A percentile compares a stretch with the other conserved stretches of the same genome.
Conservation (phyloP, 225 moss, liverwort and hornwort genomes). For the Pleurozium schreberi region DNA sequence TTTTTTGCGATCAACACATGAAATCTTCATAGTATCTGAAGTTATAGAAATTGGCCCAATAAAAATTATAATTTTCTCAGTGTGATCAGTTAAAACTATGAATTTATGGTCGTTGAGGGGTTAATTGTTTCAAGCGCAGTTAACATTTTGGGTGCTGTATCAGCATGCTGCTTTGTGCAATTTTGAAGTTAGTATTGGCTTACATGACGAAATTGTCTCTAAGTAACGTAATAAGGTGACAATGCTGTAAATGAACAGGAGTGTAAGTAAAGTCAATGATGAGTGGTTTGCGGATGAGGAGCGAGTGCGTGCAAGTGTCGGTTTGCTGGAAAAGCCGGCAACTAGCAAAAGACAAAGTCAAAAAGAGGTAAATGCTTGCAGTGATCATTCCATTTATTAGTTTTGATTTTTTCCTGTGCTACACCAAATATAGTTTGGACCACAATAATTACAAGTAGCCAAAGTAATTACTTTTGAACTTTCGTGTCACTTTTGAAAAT, state of each 20-base stretch:
- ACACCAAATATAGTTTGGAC: not conserved
- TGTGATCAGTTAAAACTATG: not conserved
- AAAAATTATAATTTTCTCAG: not conserved
- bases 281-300: constrained; percentile 98
- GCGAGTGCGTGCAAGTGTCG: constrained; percentile 66
- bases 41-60: not conserved
- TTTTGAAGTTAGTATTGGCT: not conserved
- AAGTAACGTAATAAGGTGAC: not conserved
- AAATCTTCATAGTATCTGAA: not conserved
- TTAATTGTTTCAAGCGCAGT: not conserved
- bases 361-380: constrained; percentile 33
- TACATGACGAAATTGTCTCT: not conserved
- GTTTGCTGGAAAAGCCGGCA: constrained; percentile 40
- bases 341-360: constrained; percentile 23
- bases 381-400: not conserved
- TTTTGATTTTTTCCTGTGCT: not conserved
- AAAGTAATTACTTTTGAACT: not conserved
- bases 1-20: not conserved
- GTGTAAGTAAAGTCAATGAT: constrained; percentile 92
- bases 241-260: constrained; percentile 26
- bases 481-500: not conserved
- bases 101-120: not conserved
- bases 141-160: not conserved
- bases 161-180: not conserved
- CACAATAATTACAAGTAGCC: not conserved